Base-by-base conservation (phyloP, 2,329 filamentous ascomycete species). In the Ilyonectria destructans region DNA sequence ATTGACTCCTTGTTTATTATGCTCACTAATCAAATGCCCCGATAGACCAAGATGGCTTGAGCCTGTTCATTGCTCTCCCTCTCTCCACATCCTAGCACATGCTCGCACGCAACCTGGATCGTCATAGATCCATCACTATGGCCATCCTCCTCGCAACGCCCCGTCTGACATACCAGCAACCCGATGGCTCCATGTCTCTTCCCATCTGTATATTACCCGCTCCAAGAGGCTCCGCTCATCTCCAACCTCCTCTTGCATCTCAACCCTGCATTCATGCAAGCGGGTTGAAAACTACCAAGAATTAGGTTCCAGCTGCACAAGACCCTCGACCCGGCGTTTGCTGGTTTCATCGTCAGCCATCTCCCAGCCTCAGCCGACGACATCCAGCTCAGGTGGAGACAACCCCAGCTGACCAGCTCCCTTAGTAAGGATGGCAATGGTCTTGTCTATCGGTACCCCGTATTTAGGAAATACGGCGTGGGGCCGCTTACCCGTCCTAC, bases 401-500 rank as follows among this genome's bases (percentile, higher is more conserved):
- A 13, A 40, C 37, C 17, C 19, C 40, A 8, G 15, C 8, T 43
- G 15, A 8, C 17, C 40, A 17, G 40, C 40, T 43, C 40, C 31
- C 21, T 21, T 23, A 49, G 21, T 23, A 49, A 52, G 40, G 5
- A n/a, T 17, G n/a, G 40, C 17, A 7, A 43, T 17, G n/a, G 40
- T 17, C 6, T n/a, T 43, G 31, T 33, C 40, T 4, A 8, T 43
- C 15, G 40, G 15, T 23, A 48, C 10, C 62, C 62, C 62, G 62
- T 65, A 65, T 65, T 55, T 58, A 31, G 48, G 56, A 54, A 65
- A 46, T 65, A 35, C 21, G 21, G 21, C 49, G 52, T 19, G 57
- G 52, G 45, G 21, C 60, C 23, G 55, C 60, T 15, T 23, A 48
- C 35, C 55, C 49, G 51, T 37, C 62, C 26, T 26, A 26, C 23